A percentile compares a stretch with the other conserved stretches of the same genome.
These are phyloP conservation scores for Candida pseudofarinosa DNA, from an alignment of 805 yeast species.

Conservation along the genomic window DNA sequence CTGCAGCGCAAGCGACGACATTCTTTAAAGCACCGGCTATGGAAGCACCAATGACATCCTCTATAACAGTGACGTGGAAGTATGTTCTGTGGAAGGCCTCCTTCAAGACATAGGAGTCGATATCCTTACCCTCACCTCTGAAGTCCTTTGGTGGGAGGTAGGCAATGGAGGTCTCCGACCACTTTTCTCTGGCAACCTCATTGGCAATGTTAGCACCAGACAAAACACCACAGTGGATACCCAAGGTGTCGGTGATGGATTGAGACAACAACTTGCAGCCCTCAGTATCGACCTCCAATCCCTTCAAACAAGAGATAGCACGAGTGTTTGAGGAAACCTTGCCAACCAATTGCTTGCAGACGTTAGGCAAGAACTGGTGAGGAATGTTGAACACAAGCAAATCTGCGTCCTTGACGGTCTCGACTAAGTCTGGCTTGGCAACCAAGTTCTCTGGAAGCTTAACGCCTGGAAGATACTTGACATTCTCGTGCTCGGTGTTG, in stretches of 20 bases:
- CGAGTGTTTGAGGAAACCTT: constrained; percentile 33
- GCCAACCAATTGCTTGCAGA: constrained; percentile 37
- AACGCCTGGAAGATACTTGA: constrained; percentile 41
- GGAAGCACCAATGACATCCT: constrained; percentile 44
- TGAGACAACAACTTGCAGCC: constrained; percentile 44
- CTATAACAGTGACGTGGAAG: constrained; percentile 43
- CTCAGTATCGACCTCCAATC: constrained; percentile 40
- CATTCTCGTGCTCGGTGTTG: constrained; percentile 41
- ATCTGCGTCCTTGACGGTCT: constrained; percentile 38
- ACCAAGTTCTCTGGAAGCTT: constrained; percentile 38
- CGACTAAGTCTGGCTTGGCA: constrained; percentile 38
- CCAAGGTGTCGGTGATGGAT: constrained; percentile 40
- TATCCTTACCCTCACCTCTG: constrained; percentile 39
- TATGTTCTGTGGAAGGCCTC: constrained; percentile 44
- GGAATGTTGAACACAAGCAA: constrained; percentile 43
- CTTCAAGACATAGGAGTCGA: constrained; percentile 36
- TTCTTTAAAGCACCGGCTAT: constrained; percentile 47
- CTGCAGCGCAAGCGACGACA: constrained; percentile 44
- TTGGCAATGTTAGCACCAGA: constrained; percentile 48
- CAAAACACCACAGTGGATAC: constrained; percentile 41
- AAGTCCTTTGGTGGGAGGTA: constrained; percentile 37
- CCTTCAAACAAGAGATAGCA: constrained; percentile 45
- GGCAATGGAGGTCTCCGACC: constrained; percentile 47
- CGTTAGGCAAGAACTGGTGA: constrained; percentile 41
- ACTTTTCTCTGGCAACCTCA: constrained; percentile 43